Percentiles rank a stretch among this genome's conserved stretches.
These are phyloP conservation scores for Termitomyces sp. DNA, from an alignment of 768 basidiomycete genomes.

Conservation along the genomic window DNA sequence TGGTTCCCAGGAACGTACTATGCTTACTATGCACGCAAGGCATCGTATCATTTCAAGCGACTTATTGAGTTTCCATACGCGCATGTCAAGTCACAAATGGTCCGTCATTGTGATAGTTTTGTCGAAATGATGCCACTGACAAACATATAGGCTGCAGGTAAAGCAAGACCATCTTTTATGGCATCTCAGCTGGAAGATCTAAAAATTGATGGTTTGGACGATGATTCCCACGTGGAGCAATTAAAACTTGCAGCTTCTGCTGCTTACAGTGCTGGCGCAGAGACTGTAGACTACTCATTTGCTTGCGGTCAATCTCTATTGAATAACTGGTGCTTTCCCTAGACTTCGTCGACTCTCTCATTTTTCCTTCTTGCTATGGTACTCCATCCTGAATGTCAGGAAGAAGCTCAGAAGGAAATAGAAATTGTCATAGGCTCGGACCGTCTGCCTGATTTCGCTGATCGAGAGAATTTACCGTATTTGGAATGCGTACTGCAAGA, in stretches of 20 bases:
- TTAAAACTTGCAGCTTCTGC: not conserved
- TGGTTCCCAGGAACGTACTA: conserved; percentile 1
- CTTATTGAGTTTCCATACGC: not conserved
- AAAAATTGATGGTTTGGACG: not conserved
- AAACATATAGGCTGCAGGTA: not conserved
- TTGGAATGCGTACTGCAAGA: conserved; percentile 16
- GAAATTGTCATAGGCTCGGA: conserved; percentile 16
- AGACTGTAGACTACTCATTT: not conserved
- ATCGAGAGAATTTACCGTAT: conserved; percentile 16
- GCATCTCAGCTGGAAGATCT: not conserved
- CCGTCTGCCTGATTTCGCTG: conserved; percentile 10
- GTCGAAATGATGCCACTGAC: no score
- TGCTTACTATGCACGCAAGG: not conserved
- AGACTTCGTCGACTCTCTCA: conserved; percentile 1
- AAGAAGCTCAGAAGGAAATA: conserved; percentile 17
- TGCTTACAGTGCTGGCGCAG: not conserved
- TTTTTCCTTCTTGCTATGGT: conserved; percentile 16
- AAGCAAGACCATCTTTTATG: not conserved
- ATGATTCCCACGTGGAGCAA: not conserved
- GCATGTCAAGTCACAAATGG: not conserved
- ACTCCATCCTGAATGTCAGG: conserved; percentile 17
- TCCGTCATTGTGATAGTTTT: not conserved
- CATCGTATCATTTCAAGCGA: not conserved
- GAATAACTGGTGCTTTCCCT: not conserved
- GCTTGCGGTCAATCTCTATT: not conserved